A percentile compares a stretch with the other conserved stretches of the same genome.
Evolutionary conservation across 1,139 yeast genomes (phyloP).

Genomic region (Nakaseomyces glabratus): DNA sequence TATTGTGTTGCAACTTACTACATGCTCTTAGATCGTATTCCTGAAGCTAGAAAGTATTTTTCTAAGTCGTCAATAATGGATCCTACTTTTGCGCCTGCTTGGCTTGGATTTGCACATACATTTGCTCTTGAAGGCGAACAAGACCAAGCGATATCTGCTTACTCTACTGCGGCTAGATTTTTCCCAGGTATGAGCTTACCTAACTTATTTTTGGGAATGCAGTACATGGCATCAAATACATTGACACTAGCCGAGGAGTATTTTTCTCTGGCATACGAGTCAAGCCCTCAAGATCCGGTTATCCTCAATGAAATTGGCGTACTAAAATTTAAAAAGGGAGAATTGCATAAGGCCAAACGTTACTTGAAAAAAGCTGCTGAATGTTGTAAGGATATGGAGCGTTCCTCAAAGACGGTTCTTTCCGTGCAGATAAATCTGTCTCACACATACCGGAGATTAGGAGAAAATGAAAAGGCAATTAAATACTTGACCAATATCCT

Average conservation of each 20-base stretch:
- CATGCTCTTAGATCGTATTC: constrained; percentile 58
- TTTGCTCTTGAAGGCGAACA: constrained; percentile 98
- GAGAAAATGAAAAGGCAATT: constrained; percentile 56
- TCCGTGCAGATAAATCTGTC: constrained; percentile 87
- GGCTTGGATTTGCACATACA: constrained; percentile 98
- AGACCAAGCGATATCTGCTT: constrained; percentile 96
- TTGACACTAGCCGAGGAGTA: constrained; percentile 80
- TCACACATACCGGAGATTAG: constrained; percentile 72
- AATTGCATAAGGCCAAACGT: constrained; percentile 58
- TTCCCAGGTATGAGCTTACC: constrained; percentile 96
- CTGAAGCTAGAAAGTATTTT: constrained; percentile 81
- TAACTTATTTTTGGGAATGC: constrained; percentile 88
- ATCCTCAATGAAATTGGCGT: constrained; percentile 90
- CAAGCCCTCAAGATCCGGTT: constrained; percentile 80
- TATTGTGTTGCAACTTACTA: constrained; percentile 88
- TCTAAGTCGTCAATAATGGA: constrained; percentile 82
- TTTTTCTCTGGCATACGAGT: constrained; percentile 60
- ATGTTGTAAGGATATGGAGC: constrained; percentile 59
- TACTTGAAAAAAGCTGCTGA: constrained; percentile 65
- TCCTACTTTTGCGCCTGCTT: constrained; percentile 90
- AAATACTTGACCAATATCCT: constrained; percentile 70
- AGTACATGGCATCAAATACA: constrained; percentile 81
- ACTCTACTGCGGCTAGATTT: constrained; percentile 87
- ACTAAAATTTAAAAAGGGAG: constrained; percentile 67
- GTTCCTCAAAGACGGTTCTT: constrained; percentile 77